Evolutionary conservation across 805 yeast genomes (phyloP).

Genomic region (Cyberlindnera euphorbiae): DNA sequence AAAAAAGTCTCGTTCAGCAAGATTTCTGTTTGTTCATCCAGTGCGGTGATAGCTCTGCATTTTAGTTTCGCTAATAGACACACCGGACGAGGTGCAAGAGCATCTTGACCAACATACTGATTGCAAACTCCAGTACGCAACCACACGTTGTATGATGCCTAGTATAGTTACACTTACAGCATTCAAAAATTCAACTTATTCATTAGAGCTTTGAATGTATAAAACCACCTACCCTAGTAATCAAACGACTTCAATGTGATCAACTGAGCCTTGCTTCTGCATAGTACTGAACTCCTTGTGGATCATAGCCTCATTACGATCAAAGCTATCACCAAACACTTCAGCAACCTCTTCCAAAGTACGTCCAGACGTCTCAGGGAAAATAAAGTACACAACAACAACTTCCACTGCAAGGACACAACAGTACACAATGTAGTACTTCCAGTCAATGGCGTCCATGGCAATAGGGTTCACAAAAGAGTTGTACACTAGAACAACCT

Average conservation of each 20-base stretch:
- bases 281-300: background rate
- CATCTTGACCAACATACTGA: too few species aligned
- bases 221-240: too few species aligned
- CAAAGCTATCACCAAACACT: slow-evolving; percentile 26
- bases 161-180: too few species aligned
- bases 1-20: too few species aligned
- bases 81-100: too few species aligned
- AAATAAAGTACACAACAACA: slow-evolving; percentile 26
- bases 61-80: too few species aligned
- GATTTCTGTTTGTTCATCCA: too few species aligned
- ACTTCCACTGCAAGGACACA: slow-evolving; percentile 27
- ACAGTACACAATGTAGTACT: slow-evolving; percentile 31
- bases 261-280: slow-evolving; percentile 1
- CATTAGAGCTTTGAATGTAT: too few species aligned
- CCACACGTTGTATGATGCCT: too few species aligned
- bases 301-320: slow-evolving; percentile 7
- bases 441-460: slow-evolving; percentile 32
- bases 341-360: slow-evolving; percentile 35
- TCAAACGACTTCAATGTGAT: slow-evolving; percentile 7
- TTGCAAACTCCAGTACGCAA: too few species aligned
- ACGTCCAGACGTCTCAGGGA: slow-evolving; percentile 34
- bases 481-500: slow-evolving; percentile 24
- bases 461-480: slow-evolving; percentile 34
- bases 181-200: too few species aligned
- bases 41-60: too few species aligned